A percentile compares a stretch with the other conserved stretches of the same genome.
Evolutionary conservation across 306 rosid genomes (phyloP).

Genomic region (Prunus fruticosa): DNA sequence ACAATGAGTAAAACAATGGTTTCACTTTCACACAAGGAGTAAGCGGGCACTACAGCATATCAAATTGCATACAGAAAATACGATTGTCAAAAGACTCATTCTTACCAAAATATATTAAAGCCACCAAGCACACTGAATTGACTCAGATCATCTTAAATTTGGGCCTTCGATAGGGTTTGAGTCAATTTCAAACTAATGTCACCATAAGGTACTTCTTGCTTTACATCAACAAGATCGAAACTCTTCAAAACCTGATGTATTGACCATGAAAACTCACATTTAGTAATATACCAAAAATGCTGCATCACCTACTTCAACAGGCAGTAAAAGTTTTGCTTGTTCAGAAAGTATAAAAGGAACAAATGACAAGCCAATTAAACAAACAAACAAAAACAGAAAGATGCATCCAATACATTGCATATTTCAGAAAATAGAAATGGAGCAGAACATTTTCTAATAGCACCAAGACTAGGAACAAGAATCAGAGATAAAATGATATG

Average conservation of each 20-base stretch:
- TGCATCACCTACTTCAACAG: background rate
- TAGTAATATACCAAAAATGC: background rate
- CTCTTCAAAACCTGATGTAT: constrained; percentile 67
- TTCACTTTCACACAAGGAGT: background rate
- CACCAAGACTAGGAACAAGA: background rate
- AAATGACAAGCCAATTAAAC: background rate
- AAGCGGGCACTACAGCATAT: background rate
- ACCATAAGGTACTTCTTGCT: constrained; percentile 70
- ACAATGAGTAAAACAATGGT: background rate
- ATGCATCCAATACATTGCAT: background rate
- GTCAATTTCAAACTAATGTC: constrained; percentile 66
- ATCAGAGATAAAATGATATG: background rate
- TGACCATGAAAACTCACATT: constrained; percentile 18
- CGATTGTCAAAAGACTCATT: background rate
- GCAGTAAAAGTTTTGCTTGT: background rate
- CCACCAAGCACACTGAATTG: background rate
- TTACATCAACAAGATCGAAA: constrained; percentile 50
- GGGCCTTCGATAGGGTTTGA: constrained; percentile 44
- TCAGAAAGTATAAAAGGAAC: background rate
- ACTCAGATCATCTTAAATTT: constrained; percentile 36
- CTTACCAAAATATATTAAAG: constrained; percentile 38
- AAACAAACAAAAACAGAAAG: background rate
- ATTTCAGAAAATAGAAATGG: background rate
- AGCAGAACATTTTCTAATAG: background rate
- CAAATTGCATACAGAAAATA: background rate